A percentile compares a stretch with the other conserved stretches of the same genome.
These are phyloP conservation scores for Solanum sparsipilum DNA, from an alignment of 257 asterid genomes.

Conservation along the genomic window DNA sequence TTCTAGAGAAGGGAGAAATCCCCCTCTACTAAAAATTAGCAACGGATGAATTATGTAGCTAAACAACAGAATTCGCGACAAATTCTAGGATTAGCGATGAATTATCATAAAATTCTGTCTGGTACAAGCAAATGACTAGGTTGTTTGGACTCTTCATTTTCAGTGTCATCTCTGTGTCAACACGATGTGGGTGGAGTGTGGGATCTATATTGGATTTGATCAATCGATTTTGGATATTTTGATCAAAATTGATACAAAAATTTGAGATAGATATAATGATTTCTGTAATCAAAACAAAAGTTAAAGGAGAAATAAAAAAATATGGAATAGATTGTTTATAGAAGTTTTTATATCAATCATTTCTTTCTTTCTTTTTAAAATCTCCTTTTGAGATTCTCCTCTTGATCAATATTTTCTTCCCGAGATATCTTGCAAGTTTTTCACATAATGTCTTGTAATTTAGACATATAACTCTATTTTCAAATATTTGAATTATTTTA, in stretches of 20 bases:
- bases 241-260: neutral
- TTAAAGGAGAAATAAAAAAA: neutral
- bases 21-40: neutral
- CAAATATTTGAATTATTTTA: neutral
- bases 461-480: neutral
- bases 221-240: neutral
- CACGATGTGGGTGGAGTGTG: neutral
- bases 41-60: neutral
- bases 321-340: neutral
- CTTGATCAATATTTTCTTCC: neutral
- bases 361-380: too few species aligned
- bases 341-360: neutral
- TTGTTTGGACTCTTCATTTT: neutral
- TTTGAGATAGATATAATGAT: neutral
- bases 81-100: neutral
- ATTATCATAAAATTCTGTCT: neutral
- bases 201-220: neutral
- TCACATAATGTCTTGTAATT: neutral
- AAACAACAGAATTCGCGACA: accelerated
- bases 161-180: accelerated
- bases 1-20: neutral
- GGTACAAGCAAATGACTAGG: neutral
- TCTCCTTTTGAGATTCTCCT: accelerated
- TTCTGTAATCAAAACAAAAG: neutral
- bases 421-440: accelerated